Base-by-base conservation (phyloP, 768 basidiomycete species). In the Boletus tylopilopsis region DNA sequence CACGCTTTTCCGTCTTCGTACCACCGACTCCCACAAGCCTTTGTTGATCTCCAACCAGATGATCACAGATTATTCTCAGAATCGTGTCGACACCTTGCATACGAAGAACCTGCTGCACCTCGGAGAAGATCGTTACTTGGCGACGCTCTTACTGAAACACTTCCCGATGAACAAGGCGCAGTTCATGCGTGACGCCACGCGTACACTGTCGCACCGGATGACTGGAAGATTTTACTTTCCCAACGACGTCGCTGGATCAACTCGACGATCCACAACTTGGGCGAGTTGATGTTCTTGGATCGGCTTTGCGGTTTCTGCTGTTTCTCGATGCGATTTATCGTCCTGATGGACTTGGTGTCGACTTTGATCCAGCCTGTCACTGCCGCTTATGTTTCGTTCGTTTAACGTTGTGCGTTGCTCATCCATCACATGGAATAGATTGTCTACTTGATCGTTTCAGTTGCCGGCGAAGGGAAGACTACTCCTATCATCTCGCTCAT, bases 221-320 rank as follows among this genome's bases (percentile, higher is more conserved):
- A 76, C 2, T 82, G 77, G 72, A 71, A 74, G 12, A 77, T 85
- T 11, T 57, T 85, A 50, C 73, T 85, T 19, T 84, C 83, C 33
- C 83, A 85, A 56, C 77, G 83, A 61, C 77, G 84, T 67, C 77
- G 84, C 42, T 85, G 84, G 83, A 85, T 85, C 68, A 85, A 85
- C 64, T 85, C 84, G 37, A 85, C 83, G 11, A 69, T 85, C 22
- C 83, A 85, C 61, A 85, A 85, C 63, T 64, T 85, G 30, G 80
- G 79, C 61, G 83, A 85, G 61, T 70, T 85, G 43, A 76, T 80
- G 24, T 73, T 81, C 64, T 63, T 85, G 19, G 79, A 80, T 10
- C 79, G 84, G 29, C 67, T 85, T 9, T 83, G 82, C 62, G 83
- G 83, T 5, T 77, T 85, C 59, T 85, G 83, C 55, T 81, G 80